Percentiles rank a stretch among this genome's conserved stretches.
Evolutionary conservation across 306 rosid species (phyloP).

Genomic region (Senna siamea): DNA sequence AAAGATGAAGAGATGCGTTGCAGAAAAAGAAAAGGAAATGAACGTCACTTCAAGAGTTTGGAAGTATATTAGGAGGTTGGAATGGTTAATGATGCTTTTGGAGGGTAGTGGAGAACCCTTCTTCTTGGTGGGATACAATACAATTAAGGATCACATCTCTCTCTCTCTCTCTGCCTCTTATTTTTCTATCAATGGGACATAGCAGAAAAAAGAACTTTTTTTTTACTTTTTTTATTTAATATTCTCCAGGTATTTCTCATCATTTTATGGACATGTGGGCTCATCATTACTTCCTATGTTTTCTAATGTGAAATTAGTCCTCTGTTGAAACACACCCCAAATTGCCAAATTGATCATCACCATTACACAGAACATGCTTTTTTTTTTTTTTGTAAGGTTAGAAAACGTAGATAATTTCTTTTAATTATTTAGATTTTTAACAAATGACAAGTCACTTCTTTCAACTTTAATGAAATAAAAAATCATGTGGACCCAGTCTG

Average conservation of each 20-base stretch:
- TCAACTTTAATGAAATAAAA: neutral
- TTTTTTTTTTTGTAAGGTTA: neutral
- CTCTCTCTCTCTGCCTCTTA: slow-evolving; percentile 47
- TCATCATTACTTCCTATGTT: slow-evolving; percentile 38
- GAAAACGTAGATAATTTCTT: no score
- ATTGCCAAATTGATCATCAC: neutral
- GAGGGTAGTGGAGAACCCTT: slow-evolving; percentile 40
- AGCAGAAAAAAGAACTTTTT: slow-evolving; percentile 30
- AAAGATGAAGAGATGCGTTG: neutral
- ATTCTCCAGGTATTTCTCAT: slow-evolving; percentile 47
- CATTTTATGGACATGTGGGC: slow-evolving; percentile 46
- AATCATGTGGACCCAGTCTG: no score
- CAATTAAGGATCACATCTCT: slow-evolving; percentile 42
- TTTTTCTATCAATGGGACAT: slow-evolving; percentile 44
- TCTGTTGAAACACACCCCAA: neutral
- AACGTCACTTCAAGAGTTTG: slow-evolving; percentile 39
- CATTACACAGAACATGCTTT: neutral
- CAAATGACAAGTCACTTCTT: neutral
- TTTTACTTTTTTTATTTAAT: slow-evolving; percentile 38
- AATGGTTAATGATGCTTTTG: slow-evolving; percentile 43
- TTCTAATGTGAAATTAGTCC: slow-evolving; percentile 11
- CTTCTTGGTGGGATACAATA: slow-evolving; percentile 34
- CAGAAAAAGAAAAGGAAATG: neutral
- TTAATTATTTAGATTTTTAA: no score
- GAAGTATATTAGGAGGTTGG: slow-evolving; percentile 7